A percentile compares a stretch with the other conserved stretches of the same genome.
These are phyloP conservation scores for Escallonia rubra DNA, from an alignment of 129 eudicot species.

Conservation along the genomic window DNA sequence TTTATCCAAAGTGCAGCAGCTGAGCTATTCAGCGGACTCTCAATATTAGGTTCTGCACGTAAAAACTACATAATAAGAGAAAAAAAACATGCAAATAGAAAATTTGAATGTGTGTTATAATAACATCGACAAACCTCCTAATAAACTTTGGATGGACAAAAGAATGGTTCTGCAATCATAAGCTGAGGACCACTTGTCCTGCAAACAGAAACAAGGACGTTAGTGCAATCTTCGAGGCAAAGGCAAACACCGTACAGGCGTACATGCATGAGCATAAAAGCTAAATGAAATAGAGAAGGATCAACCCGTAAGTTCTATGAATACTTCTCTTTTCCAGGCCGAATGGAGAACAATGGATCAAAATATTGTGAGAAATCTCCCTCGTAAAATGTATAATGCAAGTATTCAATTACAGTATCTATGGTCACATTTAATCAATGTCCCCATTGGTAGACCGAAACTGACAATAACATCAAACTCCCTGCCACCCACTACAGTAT, in stretches of 20 bases:
- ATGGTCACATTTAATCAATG: background rate
- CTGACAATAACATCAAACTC: background rate
- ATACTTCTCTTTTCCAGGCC: background rate
- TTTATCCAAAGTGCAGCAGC: constrained; percentile 86
- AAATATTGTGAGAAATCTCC: background rate
- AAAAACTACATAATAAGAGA: constrained; percentile 11
- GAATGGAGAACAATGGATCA: background rate
- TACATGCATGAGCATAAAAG: too few relatives aligned
- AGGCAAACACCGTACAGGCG: too few relatives aligned
- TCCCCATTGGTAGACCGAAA: too few relatives aligned
- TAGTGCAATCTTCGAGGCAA: background rate
- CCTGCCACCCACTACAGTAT: background rate
- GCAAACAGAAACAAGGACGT: constrained; percentile 14
- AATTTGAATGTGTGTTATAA: too few relatives aligned
- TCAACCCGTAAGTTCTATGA: too few relatives aligned
- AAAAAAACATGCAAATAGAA: constrained; percentile 2
- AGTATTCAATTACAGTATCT: background rate
- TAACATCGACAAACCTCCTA: constrained; percentile 56
- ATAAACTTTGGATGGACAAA: constrained; percentile 77
- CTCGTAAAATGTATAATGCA: background rate
- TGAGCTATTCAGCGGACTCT: constrained; percentile 77
- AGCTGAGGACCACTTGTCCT: constrained; percentile 96
- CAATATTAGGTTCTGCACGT: constrained; percentile 69
- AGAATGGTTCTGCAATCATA: constrained; percentile 90
- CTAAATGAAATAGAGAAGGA: too few relatives aligned